phyloP scores from a whole-genome alignment of 2,329 filamentous ascomycete genomes.

The Neopestalotiopsis sp. region DNA sequence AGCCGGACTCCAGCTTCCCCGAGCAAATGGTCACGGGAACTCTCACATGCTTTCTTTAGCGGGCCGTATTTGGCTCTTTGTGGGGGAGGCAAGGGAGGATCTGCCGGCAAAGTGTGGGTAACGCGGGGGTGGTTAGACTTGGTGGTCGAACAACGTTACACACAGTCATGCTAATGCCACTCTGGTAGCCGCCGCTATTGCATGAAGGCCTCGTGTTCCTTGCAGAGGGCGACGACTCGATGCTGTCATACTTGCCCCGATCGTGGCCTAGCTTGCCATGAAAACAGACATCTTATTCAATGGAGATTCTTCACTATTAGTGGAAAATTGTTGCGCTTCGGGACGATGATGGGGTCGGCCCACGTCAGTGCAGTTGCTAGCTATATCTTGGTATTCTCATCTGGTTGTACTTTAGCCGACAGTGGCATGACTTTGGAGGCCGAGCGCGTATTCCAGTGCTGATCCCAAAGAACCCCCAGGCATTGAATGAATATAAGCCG shows the following conservation, averaged over 20 bases:
- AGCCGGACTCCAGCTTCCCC: slow-evolving; percentile 12
- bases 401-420: background rate
- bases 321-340: background rate
- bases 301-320: background rate
- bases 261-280: background rate
- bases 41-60: background rate
- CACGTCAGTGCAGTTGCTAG: background rate
- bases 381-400: background rate
- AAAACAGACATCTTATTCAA: background rate
- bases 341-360: background rate
- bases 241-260: background rate
- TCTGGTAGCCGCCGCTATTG: background rate
- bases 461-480: background rate
- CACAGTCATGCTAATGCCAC: background rate
- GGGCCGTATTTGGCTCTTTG: slow-evolving; percentile 7
- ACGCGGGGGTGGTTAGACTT: slow-evolving; percentile 17
- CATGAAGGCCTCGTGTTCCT: slow-evolving; percentile 19
- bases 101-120: slow-evolving; percentile 28
- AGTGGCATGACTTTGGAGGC: background rate
- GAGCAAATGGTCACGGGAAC: background rate
- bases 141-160: slow-evolving; percentile 13
- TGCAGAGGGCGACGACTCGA: background rate
- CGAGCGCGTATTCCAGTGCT: background rate
- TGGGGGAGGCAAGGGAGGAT: slow-evolving; percentile 19
- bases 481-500: background rate